A percentile compares a stretch with the other conserved stretches of the same genome.
phyloP scores from a whole-genome alignment of 192 early-diverging fungal species.

The Entomortierella parvispora region DNA sequence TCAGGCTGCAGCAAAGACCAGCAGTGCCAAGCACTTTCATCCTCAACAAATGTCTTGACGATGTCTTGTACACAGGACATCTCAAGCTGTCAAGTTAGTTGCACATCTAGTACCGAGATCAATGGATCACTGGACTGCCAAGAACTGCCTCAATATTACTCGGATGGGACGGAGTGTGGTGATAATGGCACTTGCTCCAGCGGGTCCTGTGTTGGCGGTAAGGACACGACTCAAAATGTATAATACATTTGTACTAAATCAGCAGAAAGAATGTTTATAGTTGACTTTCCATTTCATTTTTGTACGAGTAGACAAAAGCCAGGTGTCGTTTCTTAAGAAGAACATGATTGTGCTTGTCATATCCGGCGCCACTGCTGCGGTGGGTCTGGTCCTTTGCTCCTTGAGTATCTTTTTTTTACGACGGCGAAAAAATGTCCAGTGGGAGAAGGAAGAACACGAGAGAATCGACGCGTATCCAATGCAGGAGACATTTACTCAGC shows the following conservation, averaged over 20 bases:
- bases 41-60: background rate
- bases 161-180: conserved; percentile 37
- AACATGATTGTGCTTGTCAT: conserved; percentile 18
- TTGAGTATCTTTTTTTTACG: conserved; percentile 22
- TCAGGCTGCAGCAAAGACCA: too few species aligned
- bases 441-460: conserved; percentile 3
- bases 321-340: conserved; percentile 17
- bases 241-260: too few species aligned
- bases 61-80: conserved; percentile 9
- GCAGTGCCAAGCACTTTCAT: conserved; percentile 31
- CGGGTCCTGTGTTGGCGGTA: conserved; percentile 23
- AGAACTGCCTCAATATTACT: conserved; percentile 4
- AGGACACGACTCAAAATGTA: too few species aligned
- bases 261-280: too few species aligned
- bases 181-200: conserved; percentile 19
- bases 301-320: conserved; percentile 7
- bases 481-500: conserved; percentile 15
- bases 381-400: conserved; percentile 20
- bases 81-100: conserved; percentile 20
- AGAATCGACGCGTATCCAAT: conserved; percentile 26
- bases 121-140: background rate
- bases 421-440: conserved; percentile 5
- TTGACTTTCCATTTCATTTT: background rate
- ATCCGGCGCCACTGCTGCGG: conserved; percentile 6
- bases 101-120: background rate